Conservation (phyloP, 192 early-diverging fungal genomes). For the Coemansia sp. region DNA sequence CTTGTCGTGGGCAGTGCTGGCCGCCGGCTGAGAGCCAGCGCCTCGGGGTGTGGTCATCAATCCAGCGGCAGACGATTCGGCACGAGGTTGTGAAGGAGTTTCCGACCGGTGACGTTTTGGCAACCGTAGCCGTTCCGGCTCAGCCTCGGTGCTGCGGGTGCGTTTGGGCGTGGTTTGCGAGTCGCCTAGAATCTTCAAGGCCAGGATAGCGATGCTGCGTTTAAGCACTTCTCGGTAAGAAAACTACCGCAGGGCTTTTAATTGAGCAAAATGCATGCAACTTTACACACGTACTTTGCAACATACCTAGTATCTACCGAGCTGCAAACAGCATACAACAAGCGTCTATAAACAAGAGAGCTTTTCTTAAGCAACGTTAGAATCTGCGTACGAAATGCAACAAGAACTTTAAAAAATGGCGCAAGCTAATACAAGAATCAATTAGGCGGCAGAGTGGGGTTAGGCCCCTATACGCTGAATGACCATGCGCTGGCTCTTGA, state of each 20-base stretch:
- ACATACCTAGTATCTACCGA: too few relatives aligned
- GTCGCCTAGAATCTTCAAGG: conserved; percentile 46
- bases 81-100: conserved; percentile 4
- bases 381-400: too few relatives aligned
- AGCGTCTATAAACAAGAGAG: too few relatives aligned
- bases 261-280: too few relatives aligned
- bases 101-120: conserved; percentile 30
- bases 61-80: conserved; percentile 9
- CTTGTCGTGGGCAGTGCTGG: neutral
- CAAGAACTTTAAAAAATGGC: too few relatives aligned
- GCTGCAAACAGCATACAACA: too few relatives aligned
- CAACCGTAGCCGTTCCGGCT: conserved; percentile 23
- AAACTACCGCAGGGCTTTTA: neutral
- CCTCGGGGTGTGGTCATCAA: conserved; percentile 28
- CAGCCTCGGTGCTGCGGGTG: conserved; percentile 32
- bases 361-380: too few relatives aligned
- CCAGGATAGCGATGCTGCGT: neutral
- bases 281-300: too few relatives aligned
- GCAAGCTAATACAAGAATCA: too few relatives aligned
- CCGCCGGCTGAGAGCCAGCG: neutral
- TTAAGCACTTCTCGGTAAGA: too few relatives aligned
- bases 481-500: conserved; percentile 69
- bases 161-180: conserved; percentile 43
- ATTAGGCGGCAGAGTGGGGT: neutral
- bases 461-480: conserved; percentile 55